phyloP scores from a whole-genome alignment of 2,329 filamentous ascomycete species.

The Tolypocladium tundrense region DNA sequence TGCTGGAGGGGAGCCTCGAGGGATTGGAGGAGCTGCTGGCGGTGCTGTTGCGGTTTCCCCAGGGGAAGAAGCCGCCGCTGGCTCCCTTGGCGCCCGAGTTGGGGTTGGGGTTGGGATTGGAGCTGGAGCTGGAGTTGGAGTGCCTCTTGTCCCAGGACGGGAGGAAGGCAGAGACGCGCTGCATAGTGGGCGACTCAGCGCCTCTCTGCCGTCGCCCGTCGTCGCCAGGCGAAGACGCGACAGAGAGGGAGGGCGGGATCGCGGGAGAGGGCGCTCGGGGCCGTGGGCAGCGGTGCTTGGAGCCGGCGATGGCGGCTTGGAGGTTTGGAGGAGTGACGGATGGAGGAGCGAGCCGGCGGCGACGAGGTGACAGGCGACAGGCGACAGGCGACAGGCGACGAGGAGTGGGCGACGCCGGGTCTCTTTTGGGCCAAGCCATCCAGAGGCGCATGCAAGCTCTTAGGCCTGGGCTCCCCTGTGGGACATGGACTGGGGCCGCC shows the following conservation, averaged over 20 bases:
- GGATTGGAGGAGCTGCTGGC: slow-evolving; percentile 10
- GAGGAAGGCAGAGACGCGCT: slow-evolving; percentile 32
- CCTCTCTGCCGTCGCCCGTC: slow-evolving; percentile 23
- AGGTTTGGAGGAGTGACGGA: background rate
- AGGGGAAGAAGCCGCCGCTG: slow-evolving; percentile 27
- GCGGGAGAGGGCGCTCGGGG: slow-evolving; percentile 4
- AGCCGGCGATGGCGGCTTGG: background rate
- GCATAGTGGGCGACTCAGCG: slow-evolving; percentile 25
- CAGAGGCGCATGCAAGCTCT: background rate
- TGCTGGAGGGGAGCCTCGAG: slow-evolving; percentile 16
- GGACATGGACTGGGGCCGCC: background rate
- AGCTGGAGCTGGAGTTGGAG: slow-evolving; percentile 20
- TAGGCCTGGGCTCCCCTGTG: background rate
- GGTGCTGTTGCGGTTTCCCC: slow-evolving; percentile 38
- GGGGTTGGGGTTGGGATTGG: slow-evolving; percentile 17
- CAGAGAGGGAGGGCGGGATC: slow-evolving; percentile 16
- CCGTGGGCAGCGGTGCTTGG: background rate
- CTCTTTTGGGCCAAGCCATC: background rate
- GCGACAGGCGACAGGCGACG: too few relatives aligned
- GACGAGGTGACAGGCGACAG: background rate
- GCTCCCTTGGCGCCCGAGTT: slow-evolving; percentile 20
- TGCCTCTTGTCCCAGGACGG: slow-evolving; percentile 35
- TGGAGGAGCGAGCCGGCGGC: background rate
- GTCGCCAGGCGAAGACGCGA: slow-evolving; percentile 20
- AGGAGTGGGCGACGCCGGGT: background rate